phyloP scores from a whole-genome alignment of 2,329 filamentous ascomycete genomes.

The Fonsecaea monophora region DNA sequence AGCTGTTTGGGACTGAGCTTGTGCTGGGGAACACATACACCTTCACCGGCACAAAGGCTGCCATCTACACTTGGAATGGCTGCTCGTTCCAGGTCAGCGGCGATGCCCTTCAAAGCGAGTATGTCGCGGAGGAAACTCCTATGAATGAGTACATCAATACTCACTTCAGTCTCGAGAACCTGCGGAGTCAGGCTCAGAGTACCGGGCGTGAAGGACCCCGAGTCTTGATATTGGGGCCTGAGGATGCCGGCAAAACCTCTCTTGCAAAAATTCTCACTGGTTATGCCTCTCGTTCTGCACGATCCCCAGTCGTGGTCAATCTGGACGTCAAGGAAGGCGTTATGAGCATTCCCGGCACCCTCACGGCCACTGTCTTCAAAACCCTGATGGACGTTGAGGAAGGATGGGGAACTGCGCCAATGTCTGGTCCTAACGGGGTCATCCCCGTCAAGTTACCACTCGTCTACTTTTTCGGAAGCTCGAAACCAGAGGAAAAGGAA shows the following conservation, averaged over 20 bases:
- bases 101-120: slow-evolving; percentile 67
- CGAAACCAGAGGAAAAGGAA: slow-evolving; percentile 70
- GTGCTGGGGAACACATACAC: slow-evolving; percentile 79
- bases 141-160: slow-evolving; percentile 82
- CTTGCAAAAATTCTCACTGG: slow-evolving; percentile 77
- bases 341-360: slow-evolving; percentile 76
- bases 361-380: slow-evolving; percentile 86
- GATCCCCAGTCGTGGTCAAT: slow-evolving; percentile 82
- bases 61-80: slow-evolving; percentile 90
- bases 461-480: slow-evolving; percentile 80
- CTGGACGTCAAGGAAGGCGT: slow-evolving; percentile 81
- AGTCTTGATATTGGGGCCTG: slow-evolving; percentile 81
- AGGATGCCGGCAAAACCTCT: slow-evolving; percentile 82
- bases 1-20: slow-evolving; percentile 94
- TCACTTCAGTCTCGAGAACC: slow-evolving; percentile 81
- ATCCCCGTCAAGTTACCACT: slow-evolving; percentile 91
- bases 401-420: slow-evolving; percentile 88
- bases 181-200: slow-evolving; percentile 68
- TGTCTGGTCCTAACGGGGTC: slow-evolving; percentile 78
- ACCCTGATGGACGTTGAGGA: slow-evolving; percentile 87
- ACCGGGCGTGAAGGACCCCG: slow-evolving; percentile 69
- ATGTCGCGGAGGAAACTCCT: slow-evolving; percentile 78
- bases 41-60: slow-evolving; percentile 81
- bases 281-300: slow-evolving; percentile 76
- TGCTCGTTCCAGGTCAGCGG: slow-evolving; percentile 81